phyloP scores from a whole-genome alignment of 768 basidiomycete genomes.

The Mrakia frigida region DNA sequence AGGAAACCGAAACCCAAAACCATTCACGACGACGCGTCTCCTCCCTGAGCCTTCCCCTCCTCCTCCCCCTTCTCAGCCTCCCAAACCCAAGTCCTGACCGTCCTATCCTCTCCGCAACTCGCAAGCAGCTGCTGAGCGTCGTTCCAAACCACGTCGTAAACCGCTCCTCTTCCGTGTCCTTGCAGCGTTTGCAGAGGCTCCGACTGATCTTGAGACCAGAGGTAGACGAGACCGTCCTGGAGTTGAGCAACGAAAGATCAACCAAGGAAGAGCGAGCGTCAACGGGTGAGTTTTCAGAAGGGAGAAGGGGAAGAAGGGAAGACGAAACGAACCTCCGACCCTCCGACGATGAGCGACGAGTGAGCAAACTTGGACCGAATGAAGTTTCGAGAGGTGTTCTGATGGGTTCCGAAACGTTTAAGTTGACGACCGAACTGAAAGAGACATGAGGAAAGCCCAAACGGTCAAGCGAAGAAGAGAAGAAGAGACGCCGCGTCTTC shows the following conservation, averaged over 20 bases:
- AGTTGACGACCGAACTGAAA: constrained; percentile 39
- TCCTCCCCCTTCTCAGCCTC: background rate
- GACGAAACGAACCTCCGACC: constrained; percentile 37
- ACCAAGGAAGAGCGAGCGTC: background rate
- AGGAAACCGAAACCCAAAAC: too few species aligned
- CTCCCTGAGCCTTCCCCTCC: background rate
- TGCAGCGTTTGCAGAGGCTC: constrained; percentile 5
- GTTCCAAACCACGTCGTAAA: constrained; percentile 20
- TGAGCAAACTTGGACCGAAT: constrained; percentile 40
- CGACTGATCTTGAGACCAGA: constrained; percentile 16
- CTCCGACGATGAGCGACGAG: constrained; percentile 38
- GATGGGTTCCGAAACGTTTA: constrained; percentile 42
- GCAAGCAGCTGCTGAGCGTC: background rate
- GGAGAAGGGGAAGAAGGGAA: background rate
- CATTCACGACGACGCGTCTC: too few species aligned
- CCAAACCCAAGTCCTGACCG: constrained; percentile 26
- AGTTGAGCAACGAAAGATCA: background rate
- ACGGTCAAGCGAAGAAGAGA: background rate
- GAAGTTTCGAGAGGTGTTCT: constrained; percentile 44
- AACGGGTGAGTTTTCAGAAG: background rate
- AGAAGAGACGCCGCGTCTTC: background rate
- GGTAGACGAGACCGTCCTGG: constrained; percentile 18
- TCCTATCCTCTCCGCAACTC: constrained; percentile 26
- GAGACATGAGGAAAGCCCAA: background rate
- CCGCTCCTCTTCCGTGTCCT: constrained; percentile 13